These are phyloP conservation scores for Trametes cingulata DNA, from an alignment of 768 basidiomycete species.

Conservation along the genomic window DNA sequence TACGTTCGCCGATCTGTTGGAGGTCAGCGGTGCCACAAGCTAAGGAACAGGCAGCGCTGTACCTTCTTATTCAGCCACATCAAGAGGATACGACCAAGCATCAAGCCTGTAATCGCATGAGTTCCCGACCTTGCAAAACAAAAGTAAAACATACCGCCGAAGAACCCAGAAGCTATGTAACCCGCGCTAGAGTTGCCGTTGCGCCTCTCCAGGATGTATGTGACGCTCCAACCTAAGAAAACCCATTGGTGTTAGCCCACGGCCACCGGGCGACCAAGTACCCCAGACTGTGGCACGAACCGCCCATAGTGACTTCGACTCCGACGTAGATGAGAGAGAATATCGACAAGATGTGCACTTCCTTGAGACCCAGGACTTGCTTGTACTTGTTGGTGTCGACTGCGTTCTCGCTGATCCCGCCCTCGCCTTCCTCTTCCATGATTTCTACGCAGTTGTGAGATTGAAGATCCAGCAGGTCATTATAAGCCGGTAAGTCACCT, in stretches of 20 bases:
- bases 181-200: slow-evolving; percentile 40
- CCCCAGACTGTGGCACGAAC: too few relatives aligned
- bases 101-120: slow-evolving; percentile 29
- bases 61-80: slow-evolving; percentile 31
- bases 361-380: slow-evolving; percentile 36
- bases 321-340: slow-evolving; percentile 46
- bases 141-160: slow-evolving; percentile 38
- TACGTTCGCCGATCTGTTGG: slow-evolving; percentile 28
- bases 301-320: slow-evolving; percentile 44
- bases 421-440: slow-evolving; percentile 28
- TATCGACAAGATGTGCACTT: slow-evolving; percentile 41
- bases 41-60: not conserved
- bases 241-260: too few relatives aligned
- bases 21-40: not conserved
- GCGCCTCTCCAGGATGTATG: slow-evolving; percentile 41
- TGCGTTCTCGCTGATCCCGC: slow-evolving; percentile 29
- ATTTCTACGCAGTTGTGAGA: slow-evolving; percentile 24
- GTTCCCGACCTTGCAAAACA: too few relatives aligned
- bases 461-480: too few relatives aligned
- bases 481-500: slow-evolving; percentile 19
- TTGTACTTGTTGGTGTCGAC: slow-evolving; percentile 32
- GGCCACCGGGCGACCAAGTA: too few relatives aligned
- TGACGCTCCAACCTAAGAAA: slow-evolving; percentile 47
- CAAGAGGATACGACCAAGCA: slow-evolving; percentile 26
- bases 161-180: slow-evolving; percentile 46